Evolutionary conservation across 108 stramenopile genomes (phyloP), one percentile per base, ranked within the genome.

Genomic region (Skeletonema menzelii): DNA sequence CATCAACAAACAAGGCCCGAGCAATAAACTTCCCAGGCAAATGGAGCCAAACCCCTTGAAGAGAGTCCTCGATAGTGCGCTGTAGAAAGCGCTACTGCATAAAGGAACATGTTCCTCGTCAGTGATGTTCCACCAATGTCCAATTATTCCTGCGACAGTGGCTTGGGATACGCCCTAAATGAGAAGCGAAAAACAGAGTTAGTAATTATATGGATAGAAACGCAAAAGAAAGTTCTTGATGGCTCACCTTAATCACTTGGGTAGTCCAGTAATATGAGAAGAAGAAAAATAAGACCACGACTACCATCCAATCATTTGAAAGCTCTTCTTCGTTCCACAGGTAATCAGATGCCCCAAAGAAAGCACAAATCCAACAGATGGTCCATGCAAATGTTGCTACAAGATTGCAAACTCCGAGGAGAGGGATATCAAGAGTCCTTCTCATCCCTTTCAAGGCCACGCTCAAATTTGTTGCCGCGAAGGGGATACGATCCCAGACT

Each of bases 1-100:
- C 66, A 71, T 30, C 20, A 72, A 58, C 12, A 79, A 31, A 32
- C 77, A 67, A 12, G 70, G 77, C 31, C 63, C 70, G 28, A 79
- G 37, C 5, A 96, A 59, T 20, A 94, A 67, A 7, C 84, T 84
- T 10, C 93, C 96, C 7, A 94, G 67, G 67, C 89, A 90, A 17
- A 96, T 92, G 32, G 87, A 86, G 7, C 96, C 96, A 79, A 94
- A 87, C 19, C 85, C 82, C 37, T 49, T 73, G 5, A 87, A 83
- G 11, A 83, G 35, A 63, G 76, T 74, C 27, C 85, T 73, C 44
- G 71, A 66, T 3, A 95, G 37, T 22, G 85, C 82, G n/a, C 60
- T 62, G 15, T 55, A 53, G 17, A 80, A 59, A 7, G 85, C 80
- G 10, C 78, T 84, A 27, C 73, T 56, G 26, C 84, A 87, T 63